phyloP scores from a whole-genome alignment of 129 eudicot genomes.

The Saposhnikovia divaricata region DNA sequence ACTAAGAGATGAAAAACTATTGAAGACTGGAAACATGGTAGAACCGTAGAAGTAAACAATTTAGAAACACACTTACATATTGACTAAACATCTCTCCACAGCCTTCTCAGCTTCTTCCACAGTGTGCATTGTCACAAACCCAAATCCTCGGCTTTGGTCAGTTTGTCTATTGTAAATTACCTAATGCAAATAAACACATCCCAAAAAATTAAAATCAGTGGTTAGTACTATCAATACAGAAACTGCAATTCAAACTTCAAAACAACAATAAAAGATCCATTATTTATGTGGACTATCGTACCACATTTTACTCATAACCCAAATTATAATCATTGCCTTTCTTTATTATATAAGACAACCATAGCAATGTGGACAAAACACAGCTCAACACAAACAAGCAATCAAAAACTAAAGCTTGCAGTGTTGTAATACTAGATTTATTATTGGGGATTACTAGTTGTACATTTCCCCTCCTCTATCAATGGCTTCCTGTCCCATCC shows the following conservation, averaged over 20 bases:
- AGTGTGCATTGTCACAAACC: constrained; percentile 83
- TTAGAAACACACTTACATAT: constrained; percentile 40
- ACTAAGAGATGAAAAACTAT: neutral
- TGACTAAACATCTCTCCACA: constrained; percentile 47
- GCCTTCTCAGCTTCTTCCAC: constrained; percentile 90
- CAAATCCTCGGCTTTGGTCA: constrained; percentile 80
- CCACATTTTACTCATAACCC: neutral
- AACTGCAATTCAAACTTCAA: neutral
- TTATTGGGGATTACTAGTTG: neutral
- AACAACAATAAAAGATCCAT: neutral
- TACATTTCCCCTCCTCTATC: neutral
- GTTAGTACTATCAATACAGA: neutral
- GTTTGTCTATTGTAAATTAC: constrained; percentile 83
- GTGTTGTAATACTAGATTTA: neutral
- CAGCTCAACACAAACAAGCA: neutral
- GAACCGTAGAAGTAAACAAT: neutral
- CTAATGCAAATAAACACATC: constrained; percentile 24
- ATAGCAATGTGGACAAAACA: neutral
- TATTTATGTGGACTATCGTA: neutral
- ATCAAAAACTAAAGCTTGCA: neutral
- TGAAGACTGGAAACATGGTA: neutral
- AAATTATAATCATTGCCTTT: neutral
- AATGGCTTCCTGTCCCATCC: neutral
- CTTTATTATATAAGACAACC: neutral
- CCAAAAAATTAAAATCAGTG: neutral